A percentile compares a stretch with the other conserved stretches of the same genome.
Conservation (phyloP, 768 basidiomycete species). For the Tylopilus vinaceipallidus region DNA sequence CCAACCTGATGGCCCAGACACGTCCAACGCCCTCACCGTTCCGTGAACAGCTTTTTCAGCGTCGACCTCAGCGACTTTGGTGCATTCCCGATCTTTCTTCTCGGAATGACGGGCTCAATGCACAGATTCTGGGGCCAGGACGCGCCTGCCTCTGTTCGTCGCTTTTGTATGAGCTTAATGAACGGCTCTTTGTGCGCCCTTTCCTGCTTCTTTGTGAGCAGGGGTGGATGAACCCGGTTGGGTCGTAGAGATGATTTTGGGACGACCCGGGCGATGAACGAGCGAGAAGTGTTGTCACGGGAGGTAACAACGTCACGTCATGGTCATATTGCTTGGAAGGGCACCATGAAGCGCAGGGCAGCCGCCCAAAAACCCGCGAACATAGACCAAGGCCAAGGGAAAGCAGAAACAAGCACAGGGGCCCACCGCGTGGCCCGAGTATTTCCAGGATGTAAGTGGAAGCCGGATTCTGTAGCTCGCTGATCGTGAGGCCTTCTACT, state of each 20-base stretch:
- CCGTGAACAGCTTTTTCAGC: conserved; percentile 41
- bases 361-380: conserved; percentile 18
- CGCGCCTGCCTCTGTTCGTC: conserved; percentile 36
- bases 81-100: conserved; percentile 38
- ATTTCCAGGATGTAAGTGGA: conserved; percentile 52
- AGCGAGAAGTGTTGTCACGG: conserved; percentile 17
- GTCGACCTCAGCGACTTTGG: conserved; percentile 37
- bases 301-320: conserved; percentile 21
- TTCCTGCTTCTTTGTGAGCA: conserved; percentile 32
- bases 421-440: conserved; percentile 50
- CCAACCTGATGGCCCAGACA: conserved; percentile 10
- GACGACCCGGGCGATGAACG: conserved; percentile 38
- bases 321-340: too few relatives aligned
- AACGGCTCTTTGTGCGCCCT: conserved; percentile 34
- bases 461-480: neutral
- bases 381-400: conserved; percentile 10
- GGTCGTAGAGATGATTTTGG: conserved; percentile 32
- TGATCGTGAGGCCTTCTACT: conserved; percentile 4
- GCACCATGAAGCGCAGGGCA: conserved; percentile 17
- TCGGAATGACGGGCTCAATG: conserved; percentile 44
- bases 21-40: conserved; percentile 31
- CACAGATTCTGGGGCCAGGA: conserved; percentile 50
- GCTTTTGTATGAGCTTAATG: conserved; percentile 41
- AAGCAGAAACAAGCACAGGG: conserved; percentile 21
- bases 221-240: conserved; percentile 26